Base-by-base conservation (phyloP, 495 filamentous ascomycete genomes). In the Symbiotaphrina buchneri region DNA sequence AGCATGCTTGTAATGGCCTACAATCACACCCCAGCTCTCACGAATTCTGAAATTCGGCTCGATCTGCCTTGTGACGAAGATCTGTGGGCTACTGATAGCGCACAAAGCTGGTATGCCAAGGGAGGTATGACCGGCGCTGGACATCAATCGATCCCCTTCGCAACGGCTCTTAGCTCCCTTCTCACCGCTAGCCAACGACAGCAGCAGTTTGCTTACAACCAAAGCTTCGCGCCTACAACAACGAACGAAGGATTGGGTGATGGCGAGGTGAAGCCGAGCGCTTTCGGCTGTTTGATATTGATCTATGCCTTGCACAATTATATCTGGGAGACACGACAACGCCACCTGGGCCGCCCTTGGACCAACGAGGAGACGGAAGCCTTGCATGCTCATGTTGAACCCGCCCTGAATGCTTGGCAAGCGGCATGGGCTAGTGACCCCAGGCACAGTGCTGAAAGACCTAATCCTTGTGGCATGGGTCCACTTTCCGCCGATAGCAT, bases 291-390 rank as follows among this genome's bases (percentile, higher is more conserved):
- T 51, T 55, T 94, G 10, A 65, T 93, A 7, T 58, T 97, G 31
- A 95, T 97, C 46, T 90, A 92, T 48, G 85, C 87, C 1, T 55
- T 97, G 17, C 87, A 97, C 51, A 92, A 93, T 39, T 94, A 94
- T 49, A 93, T 95, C 27, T 95, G 87, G 87, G 85, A 95, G 52
- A 93, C 83, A 1, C 67, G 87, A 23, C 84, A 92, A 48, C 59
- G 82, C 21, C 85, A 94, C 42, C 72, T 83, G 44, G 83, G 77
- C 35, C 71, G 82, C 37, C 65, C 79, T 37, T 94, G 85, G 85
- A 92, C 83, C 10, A 65, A 74, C 18, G 70, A 78, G 37, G 87
- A 95, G 48, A 90, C 81, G 0, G 82, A 95, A 39, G 76, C 80
- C 29, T 92, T 97, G 85, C 83, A 93, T 49, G 73, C 78, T 8